Percentiles rank a stretch among this genome's conserved stretches.
Evolutionary conservation across 768 basidiomycete species (phyloP).

Genomic region (Flagelloscypha sp.): DNA sequence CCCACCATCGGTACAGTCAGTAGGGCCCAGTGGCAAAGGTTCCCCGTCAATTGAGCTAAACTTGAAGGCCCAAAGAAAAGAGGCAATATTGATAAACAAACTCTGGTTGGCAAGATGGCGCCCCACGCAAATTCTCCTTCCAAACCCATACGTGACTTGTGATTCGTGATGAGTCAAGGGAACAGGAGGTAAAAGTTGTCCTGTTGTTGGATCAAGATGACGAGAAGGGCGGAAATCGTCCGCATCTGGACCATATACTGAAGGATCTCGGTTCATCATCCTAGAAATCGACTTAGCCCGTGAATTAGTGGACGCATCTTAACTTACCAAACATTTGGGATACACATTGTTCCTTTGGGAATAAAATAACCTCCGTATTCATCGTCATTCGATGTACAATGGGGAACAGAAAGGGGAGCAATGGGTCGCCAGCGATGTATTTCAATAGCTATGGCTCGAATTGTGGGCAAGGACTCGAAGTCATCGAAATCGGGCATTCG

Average conservation of each 20-base stretch:
- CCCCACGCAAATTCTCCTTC: constrained; percentile 9
- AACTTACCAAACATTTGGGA: constrained; percentile 1
- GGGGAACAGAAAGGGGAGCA: constrained; percentile 7
- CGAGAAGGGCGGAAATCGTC: constrained; percentile 33
- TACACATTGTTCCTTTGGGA: constrained; percentile 1
- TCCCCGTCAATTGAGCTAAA: too few species aligned
- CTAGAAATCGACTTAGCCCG: background rate
- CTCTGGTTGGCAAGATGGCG: constrained; percentile 6
- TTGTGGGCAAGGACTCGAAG: constrained; percentile 12
- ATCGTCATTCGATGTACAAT: too few species aligned
- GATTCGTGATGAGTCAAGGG: constrained; percentile 1
- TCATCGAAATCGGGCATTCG: constrained; percentile 18
- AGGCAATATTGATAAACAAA: constrained; percentile 7
- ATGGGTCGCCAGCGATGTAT: constrained; percentile 12
- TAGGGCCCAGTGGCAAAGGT: too few species aligned
- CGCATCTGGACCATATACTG: constrained; percentile 43
- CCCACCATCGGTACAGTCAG: too few species aligned
- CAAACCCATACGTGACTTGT: constrained; percentile 9
- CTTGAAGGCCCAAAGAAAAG: constrained; percentile 2
- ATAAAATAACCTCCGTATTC: constrained; percentile 1
- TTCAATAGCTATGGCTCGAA: constrained; percentile 18
- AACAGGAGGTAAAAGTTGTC: background rate
- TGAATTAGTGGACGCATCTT: too few species aligned
- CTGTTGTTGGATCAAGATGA: constrained; percentile 3
- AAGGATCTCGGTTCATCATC: constrained; percentile 24